Conservation (phyloP, 495 filamentous ascomycete species). For the Hyphodiscus hymeniophilus region DNA sequence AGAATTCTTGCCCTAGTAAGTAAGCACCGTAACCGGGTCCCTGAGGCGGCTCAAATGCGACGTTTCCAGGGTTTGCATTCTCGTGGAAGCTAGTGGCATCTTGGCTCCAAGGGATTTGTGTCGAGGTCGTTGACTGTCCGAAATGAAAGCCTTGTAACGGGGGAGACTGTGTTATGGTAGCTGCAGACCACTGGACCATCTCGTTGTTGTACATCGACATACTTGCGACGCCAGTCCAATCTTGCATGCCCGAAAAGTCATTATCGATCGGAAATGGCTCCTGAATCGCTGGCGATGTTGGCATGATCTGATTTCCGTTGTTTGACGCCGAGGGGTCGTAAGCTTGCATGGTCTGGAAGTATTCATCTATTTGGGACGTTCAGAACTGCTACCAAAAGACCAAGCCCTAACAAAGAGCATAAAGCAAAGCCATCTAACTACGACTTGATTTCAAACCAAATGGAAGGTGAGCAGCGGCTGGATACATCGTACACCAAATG, state of each 20-base stretch:
- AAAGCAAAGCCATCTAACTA: no score
- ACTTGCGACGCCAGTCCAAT: neutral
- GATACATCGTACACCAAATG: no score
- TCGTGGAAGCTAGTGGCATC: constrained; percentile 2
- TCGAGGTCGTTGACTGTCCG: neutral
- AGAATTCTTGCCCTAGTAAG: constrained; percentile 2
- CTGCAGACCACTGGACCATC: neutral
- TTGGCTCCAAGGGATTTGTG: constrained; percentile 10
- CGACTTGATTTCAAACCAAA: no score
- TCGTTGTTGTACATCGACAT: neutral
- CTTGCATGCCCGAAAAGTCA: neutral
- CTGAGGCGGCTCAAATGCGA: constrained; percentile 8
- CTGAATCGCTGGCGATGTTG: neutral
- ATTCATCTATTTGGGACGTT: no score
- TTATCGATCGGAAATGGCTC: neutral
- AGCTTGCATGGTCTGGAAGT: no score
- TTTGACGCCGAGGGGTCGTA: no score
- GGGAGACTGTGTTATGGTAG: neutral
- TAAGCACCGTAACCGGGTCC: constrained; percentile 4
- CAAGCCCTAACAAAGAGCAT: no score
- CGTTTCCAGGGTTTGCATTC: constrained; percentile 2
- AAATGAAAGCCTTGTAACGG: neutral
- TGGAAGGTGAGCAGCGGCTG: no score
- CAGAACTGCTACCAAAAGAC: no score
- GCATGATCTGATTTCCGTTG: no score